Evolutionary conservation across 495 filamentous ascomycete species (phyloP).

Genomic region (Tuber borchii): DNA sequence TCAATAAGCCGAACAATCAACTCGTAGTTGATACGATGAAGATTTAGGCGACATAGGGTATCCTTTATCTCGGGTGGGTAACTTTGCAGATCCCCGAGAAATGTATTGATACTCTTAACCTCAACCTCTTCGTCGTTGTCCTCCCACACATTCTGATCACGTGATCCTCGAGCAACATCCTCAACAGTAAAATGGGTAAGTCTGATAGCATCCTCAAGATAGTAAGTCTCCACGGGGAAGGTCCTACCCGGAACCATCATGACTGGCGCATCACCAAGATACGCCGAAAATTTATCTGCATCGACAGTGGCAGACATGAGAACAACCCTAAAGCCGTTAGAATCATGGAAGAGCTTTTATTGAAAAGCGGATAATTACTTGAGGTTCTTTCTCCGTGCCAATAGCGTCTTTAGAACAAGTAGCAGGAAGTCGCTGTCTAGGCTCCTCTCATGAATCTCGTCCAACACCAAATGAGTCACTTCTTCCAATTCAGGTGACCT

Average conservation of each 20-base stretch:
- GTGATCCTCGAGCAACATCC: slow-evolving; percentile 46
- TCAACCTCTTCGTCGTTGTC: slow-evolving; percentile 52
- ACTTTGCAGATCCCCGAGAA: slow-evolving; percentile 49
- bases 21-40: slow-evolving; percentile 78
- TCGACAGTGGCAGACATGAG: slow-evolving; percentile 97
- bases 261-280: slow-evolving; percentile 75
- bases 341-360: slow-evolving; percentile 4
- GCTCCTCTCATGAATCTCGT: slow-evolving; percentile 89
- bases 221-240: slow-evolving; percentile 81
- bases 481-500: slow-evolving; percentile 74
- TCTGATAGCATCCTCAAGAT: slow-evolving; percentile 85
- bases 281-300: slow-evolving; percentile 80
- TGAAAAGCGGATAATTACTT: slow-evolving; percentile 43
- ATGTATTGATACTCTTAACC: slow-evolving; percentile 44
- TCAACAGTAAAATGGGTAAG: slow-evolving; percentile 63
- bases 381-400: slow-evolving; percentile 63
- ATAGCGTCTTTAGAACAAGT: slow-evolving; percentile 76
- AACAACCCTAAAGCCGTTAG: slow-evolving; percentile 53
- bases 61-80: slow-evolving; percentile 70
- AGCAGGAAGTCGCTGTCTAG: slow-evolving; percentile 95
- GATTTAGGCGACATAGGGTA: slow-evolving; percentile 68
- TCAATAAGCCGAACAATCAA: slow-evolving; percentile 69
- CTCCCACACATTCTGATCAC: slow-evolving; percentile 49
- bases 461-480: slow-evolving; percentile 84
- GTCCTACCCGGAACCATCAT: slow-evolving; percentile 86